These are phyloP conservation scores for Umbilicus rupestris DNA, from an alignment of 164 flowering plant species.

Conservation along the genomic window DNA sequence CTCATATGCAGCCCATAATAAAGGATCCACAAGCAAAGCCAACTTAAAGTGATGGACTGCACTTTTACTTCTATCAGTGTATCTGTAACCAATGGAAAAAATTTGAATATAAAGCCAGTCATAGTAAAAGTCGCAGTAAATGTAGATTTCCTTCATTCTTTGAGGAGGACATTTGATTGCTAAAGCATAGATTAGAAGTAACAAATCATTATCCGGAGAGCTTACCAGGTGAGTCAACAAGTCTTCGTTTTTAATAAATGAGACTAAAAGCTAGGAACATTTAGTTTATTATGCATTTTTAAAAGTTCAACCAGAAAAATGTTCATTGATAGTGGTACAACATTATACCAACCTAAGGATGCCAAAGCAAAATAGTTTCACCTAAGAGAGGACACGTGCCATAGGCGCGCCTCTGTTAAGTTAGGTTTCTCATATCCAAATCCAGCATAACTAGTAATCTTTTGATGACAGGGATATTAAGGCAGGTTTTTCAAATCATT, in stretches of 20 bases:
- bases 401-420: too few species aligned
- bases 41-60: constrained; percentile 83
- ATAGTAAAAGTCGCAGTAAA: neutral
- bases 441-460: too few species aligned
- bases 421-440: too few species aligned
- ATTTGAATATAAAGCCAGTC: constrained; percentile 11
- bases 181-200: neutral
- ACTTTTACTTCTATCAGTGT: constrained; percentile 79
- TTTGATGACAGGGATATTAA: too few species aligned
- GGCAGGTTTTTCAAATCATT: too few species aligned
- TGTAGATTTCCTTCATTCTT: neutral
- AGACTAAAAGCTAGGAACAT: neutral
- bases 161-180: neutral
- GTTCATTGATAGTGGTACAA: neutral
- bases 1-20: constrained; percentile 94
- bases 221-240: neutral
- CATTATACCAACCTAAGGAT: neutral
- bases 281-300: neutral
- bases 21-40: constrained; percentile 83
- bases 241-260: neutral
- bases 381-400: too few species aligned
- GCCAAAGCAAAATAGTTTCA: too few species aligned
- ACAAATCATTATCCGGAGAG: too few species aligned
- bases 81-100: constrained; percentile 36
- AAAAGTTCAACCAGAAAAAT: neutral